A percentile compares a stretch with the other conserved stretches of the same genome.
These are phyloP conservation scores for Luvunga scandens DNA, from an alignment of 345 rosid species.

Conservation along the genomic window DNA sequence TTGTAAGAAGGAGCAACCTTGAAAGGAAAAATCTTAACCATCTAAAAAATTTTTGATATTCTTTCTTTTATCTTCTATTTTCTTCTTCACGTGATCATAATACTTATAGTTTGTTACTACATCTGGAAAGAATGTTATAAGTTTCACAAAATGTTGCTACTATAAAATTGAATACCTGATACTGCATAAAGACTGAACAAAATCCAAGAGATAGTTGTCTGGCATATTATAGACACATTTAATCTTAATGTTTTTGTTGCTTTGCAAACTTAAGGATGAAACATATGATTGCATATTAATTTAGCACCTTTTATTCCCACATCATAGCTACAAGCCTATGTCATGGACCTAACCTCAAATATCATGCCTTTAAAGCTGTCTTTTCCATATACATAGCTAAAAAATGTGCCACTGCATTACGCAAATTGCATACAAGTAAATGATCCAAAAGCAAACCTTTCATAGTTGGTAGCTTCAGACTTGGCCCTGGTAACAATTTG, in stretches of 20 bases:
- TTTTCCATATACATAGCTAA: neutral
- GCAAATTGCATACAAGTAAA: neutral
- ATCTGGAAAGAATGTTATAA: neutral
- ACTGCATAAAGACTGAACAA: neutral
- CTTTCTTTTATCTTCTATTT: neutral
- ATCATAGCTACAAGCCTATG: neutral
- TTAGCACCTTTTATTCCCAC: neutral
- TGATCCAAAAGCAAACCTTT: slow-evolving; percentile 46
- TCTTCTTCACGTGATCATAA: neutral
- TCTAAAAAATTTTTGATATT: neutral
- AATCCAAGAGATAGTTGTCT: neutral
- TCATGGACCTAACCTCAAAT: neutral
- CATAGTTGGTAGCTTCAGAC: slow-evolving; percentile 83
- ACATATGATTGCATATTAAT: neutral
- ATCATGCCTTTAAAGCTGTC: neutral
- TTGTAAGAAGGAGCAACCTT: neutral
- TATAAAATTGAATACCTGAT: neutral
- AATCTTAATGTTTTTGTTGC: neutral
- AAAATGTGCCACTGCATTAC: neutral
- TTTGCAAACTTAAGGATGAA: neutral
- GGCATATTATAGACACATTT: neutral
- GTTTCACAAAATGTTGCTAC: neutral
- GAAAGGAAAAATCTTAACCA: neutral
- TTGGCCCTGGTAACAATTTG: slow-evolving; percentile 94
- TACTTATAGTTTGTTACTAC: neutral